A percentile compares a stretch with the other conserved stretches of the same genome.
Conservation (phyloP, 208 protist species). For the Leishmania braziliensis region DNA sequence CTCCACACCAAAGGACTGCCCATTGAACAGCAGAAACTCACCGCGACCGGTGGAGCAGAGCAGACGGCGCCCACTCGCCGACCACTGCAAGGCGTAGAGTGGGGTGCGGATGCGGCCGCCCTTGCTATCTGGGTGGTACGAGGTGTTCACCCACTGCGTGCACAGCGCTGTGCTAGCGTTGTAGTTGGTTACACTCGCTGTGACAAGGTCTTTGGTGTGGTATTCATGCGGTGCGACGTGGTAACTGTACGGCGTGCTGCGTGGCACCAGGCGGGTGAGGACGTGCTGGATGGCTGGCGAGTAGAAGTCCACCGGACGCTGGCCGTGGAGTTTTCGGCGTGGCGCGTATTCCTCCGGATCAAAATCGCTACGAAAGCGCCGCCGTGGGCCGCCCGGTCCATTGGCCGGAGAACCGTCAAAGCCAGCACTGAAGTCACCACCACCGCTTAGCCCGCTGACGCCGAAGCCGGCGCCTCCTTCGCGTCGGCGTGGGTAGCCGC, state of each 20-base stretch:
- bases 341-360: constrained; percentile 85
- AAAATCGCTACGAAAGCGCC: constrained; percentile 52
- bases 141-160: constrained; percentile 92
- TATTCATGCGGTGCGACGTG: constrained; percentile 86
- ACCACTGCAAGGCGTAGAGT: constrained; percentile 79
- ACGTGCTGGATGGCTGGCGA: constrained; percentile 82
- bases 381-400: constrained; percentile 29
- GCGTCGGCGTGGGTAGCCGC: constrained; percentile 12
- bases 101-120: constrained; percentile 51
- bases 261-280: constrained; percentile 67
- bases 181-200: constrained; percentile 65
- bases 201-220: constrained; percentile 83
- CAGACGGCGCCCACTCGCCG: constrained; percentile 77
- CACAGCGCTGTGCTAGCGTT: constrained; percentile 87
- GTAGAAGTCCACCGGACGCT: constrained; percentile 87
- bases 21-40: constrained; percentile 90
- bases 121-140: constrained; percentile 81
- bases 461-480: constrained; percentile 12
- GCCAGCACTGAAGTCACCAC: constrained; percentile 4
- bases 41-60: constrained; percentile 79
- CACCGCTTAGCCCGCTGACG: constrained; percentile 1
- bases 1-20: constrained; percentile 86
- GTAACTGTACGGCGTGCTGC: constrained; percentile 68
- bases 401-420: background rate
- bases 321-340: constrained; percentile 68